Percentiles rank a stretch among this genome's conserved stretches.
phyloP scores from a whole-genome alignment of 345 rosid genomes.

The Gossypium bickii region DNA sequence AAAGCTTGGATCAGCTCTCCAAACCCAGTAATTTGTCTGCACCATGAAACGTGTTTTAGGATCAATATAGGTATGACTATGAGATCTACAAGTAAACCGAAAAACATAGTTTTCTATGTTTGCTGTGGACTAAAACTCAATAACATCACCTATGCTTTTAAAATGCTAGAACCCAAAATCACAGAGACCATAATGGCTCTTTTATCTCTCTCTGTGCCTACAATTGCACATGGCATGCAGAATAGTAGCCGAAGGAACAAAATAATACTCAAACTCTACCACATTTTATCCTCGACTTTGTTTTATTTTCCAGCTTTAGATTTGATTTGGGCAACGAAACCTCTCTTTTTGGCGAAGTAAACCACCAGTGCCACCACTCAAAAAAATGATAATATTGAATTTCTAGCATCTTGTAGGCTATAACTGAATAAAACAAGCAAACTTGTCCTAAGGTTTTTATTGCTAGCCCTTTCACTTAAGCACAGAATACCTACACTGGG shows the following conservation, averaged over 20 bases:
- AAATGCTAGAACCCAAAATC: background rate
- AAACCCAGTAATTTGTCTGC: conserved; percentile 75
- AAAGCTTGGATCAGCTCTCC: conserved; percentile 68
- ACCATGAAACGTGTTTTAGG: conserved; percentile 16
- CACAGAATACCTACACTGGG: conserved; percentile 56
- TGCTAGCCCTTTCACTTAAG: background rate
- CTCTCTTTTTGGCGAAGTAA: background rate
- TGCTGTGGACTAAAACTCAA: conserved; percentile 9
- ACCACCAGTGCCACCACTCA: background rate
- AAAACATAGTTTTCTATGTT: background rate
- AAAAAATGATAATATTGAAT: conserved; percentile 2
- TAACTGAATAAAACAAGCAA: conserved; percentile 10
- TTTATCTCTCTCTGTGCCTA: background rate
- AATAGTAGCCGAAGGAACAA: background rate
- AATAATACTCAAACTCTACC: background rate
- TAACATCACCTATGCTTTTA: background rate
- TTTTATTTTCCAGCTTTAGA: background rate
- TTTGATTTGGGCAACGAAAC: background rate
- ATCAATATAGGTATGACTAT: background rate
- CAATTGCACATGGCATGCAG: background rate
- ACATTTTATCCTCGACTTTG: conserved; percentile 5
- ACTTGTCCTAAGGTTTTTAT: background rate
- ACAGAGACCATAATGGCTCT: background rate
- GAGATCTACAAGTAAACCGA: conserved; percentile 8
- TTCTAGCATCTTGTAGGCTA: background rate